A percentile compares a stretch with the other conserved stretches of the same genome.
Evolutionary conservation across 2,329 filamentous ascomycete species (phyloP).

Genomic region (Aspergillus sp.): DNA sequence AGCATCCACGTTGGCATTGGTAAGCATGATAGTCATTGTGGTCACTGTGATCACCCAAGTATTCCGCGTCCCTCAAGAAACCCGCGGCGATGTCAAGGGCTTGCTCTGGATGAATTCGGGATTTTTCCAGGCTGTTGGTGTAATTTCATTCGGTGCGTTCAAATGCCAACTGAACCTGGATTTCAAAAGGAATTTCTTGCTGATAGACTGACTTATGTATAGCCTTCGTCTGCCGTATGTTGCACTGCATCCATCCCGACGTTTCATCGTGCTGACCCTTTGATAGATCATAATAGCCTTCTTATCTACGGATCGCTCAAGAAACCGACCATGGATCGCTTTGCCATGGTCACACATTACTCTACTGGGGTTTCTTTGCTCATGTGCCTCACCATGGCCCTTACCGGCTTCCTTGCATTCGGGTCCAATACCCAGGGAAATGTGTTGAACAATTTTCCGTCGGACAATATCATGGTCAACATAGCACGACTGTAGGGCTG

Average conservation of each 20-base stretch:
- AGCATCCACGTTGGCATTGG: slow-evolving; percentile 83
- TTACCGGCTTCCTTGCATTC: slow-evolving; percentile 87
- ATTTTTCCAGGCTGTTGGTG: slow-evolving; percentile 91
- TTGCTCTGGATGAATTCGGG: slow-evolving; percentile 75
- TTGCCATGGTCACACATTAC: slow-evolving; percentile 86
- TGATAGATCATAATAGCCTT: slow-evolving; percentile 79
- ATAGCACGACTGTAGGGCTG: slow-evolving; percentile 65
- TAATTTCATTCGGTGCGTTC: slow-evolving; percentile 84
- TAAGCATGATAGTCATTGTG: slow-evolving; percentile 90
- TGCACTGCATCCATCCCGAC: neutral
- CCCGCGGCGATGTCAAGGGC: slow-evolving; percentile 63
- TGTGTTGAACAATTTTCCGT: slow-evolving; percentile 94
- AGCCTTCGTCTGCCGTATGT: slow-evolving; percentile 62
- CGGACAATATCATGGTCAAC: slow-evolving; percentile 88
- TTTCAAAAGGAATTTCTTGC: slow-evolving; percentile 24
- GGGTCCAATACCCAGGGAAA: slow-evolving; percentile 89
- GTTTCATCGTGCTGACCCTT: slow-evolving; percentile 13
- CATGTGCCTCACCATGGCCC: slow-evolving; percentile 83
- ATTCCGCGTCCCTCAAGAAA: slow-evolving; percentile 62
- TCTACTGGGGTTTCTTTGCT: slow-evolving; percentile 83
- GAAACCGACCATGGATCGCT: slow-evolving; percentile 92
- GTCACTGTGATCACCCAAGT: slow-evolving; percentile 82
- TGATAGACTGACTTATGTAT: neutral
- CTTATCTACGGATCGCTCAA: slow-evolving; percentile 94
- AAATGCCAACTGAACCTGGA: slow-evolving; percentile 1